A percentile compares a stretch with the other conserved stretches of the same genome.
These are phyloP conservation scores for Fusarium nematophilum DNA, from an alignment of 2,329 filamentous ascomycete species.

Conservation along the genomic window DNA sequence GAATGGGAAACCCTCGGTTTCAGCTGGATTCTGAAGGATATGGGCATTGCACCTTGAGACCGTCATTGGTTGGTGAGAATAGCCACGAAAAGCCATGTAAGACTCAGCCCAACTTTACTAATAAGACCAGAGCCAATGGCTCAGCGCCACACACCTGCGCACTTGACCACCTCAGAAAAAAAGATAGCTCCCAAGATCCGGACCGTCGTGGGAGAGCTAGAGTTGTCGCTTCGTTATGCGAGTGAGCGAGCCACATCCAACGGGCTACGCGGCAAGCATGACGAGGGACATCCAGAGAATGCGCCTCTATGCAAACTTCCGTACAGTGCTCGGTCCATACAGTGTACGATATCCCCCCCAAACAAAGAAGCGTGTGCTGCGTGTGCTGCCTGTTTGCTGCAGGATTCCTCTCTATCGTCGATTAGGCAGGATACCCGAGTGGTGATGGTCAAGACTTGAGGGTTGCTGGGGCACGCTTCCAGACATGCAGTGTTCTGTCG, in stretches of 20 bases:
- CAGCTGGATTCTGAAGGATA: slow-evolving; percentile 26
- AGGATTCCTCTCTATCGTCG: slow-evolving; percentile 11
- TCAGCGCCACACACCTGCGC: slow-evolving; percentile 31
- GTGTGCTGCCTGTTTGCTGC: slow-evolving; percentile 6
- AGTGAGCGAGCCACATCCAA: slow-evolving; percentile 21
- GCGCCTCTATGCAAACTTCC: slow-evolving; percentile 24
- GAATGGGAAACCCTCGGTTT: slow-evolving; percentile 2
- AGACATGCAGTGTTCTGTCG: neutral
- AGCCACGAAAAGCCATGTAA: slow-evolving; percentile 40
- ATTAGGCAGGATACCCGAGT: slow-evolving; percentile 26
- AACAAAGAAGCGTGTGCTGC: neutral
- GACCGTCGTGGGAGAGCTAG: too few relatives aligned
- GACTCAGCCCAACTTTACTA: slow-evolving; percentile 37
- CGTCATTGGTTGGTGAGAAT: slow-evolving; percentile 16
- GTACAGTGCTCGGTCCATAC: slow-evolving; percentile 27
- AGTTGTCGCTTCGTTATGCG: too few relatives aligned
- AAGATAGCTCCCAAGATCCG: neutral
- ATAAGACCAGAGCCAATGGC: slow-evolving; percentile 31
- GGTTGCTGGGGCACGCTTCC: slow-evolving; percentile 8
- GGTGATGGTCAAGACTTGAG: neutral
- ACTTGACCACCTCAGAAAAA: slow-evolving; percentile 7
- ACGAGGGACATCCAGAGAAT: slow-evolving; percentile 18
- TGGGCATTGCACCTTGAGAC: slow-evolving; percentile 3
- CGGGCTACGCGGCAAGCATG: slow-evolving; percentile 13
- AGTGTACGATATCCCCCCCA: slow-evolving; percentile 14